Evolutionary conservation across 1,284 basidiomycete species (phyloP).

Genomic region (Boletus albobrunnescens): DNA sequence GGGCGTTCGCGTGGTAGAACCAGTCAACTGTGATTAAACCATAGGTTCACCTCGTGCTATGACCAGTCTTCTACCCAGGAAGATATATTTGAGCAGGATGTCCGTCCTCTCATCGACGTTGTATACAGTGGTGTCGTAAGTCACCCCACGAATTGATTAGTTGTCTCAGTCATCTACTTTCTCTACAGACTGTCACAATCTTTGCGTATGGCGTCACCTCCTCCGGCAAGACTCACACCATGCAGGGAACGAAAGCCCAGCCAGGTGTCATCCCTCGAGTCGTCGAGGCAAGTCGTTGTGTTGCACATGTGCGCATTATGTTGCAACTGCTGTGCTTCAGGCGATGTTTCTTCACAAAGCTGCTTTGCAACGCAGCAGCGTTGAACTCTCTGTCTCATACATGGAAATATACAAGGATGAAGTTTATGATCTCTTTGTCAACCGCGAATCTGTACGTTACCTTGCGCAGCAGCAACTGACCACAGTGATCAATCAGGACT

Average conservation of each 20-base stretch:
- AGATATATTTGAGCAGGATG: slow-evolving; percentile 67
- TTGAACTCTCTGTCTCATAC: slow-evolving; percentile 60
- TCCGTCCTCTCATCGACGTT: slow-evolving; percentile 64
- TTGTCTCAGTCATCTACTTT: neutral
- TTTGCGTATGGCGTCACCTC: slow-evolving; percentile 82
- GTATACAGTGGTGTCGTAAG: slow-evolving; percentile 67
- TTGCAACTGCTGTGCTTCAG: slow-evolving; percentile 27
- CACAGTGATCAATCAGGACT: neutral
- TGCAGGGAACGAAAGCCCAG: slow-evolving; percentile 67
- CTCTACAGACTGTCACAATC: slow-evolving; percentile 64
- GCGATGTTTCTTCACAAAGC: slow-evolving; percentile 48
- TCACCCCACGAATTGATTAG: slow-evolving; percentile 6
- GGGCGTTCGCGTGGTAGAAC: neutral
- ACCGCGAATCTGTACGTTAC: slow-evolving; percentile 54
- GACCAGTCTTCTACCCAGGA: slow-evolving; percentile 62
- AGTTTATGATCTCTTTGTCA: slow-evolving; percentile 75
- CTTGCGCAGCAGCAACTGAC: neutral
- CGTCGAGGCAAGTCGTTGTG: slow-evolving; percentile 47
- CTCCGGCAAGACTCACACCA: slow-evolving; percentile 81
- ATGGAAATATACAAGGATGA: slow-evolving; percentile 89
- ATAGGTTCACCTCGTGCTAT: slow-evolving; percentile 68
- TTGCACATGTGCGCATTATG: neutral
- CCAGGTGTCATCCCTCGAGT: slow-evolving; percentile 80
- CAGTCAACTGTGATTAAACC: neutral
- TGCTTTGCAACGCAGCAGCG: slow-evolving; percentile 34